Evolutionary conservation across 1,284 basidiomycete species (phyloP).

Genomic region (Ceratobasidium sp.): DNA sequence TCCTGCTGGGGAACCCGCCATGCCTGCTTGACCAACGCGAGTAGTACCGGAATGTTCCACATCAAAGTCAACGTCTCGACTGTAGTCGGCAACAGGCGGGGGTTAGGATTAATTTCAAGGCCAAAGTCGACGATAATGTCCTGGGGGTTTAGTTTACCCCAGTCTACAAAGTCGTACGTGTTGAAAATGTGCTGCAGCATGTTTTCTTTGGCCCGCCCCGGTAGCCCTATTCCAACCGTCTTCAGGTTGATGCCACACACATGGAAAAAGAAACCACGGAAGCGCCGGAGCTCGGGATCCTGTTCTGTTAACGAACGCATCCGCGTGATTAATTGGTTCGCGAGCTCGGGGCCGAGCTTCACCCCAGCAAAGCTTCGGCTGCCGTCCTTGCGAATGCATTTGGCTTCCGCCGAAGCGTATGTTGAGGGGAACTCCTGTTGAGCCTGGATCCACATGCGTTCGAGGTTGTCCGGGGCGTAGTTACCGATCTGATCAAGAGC

Average conservation of each 20-base stretch:
- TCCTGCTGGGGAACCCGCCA: neutral
- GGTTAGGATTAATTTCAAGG: neutral
- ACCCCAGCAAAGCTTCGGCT: neutral
- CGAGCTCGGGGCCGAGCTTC: neutral
- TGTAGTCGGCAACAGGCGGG: neutral
- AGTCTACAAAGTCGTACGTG: slow-evolving; percentile 1
- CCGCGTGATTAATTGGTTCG: neutral
- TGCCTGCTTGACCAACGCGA: neutral
- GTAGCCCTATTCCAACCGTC: neutral
- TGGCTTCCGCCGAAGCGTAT: neutral
- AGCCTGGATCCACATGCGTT: neutral
- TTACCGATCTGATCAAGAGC: neutral
- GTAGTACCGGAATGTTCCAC: neutral
- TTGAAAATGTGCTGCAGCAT: slow-evolving; percentile 1
- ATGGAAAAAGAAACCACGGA: slow-evolving; percentile 2
- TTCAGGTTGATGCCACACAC: slow-evolving; percentile 8
- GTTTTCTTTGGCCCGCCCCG: neutral
- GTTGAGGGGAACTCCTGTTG: neutral
- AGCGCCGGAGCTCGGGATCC: neutral
- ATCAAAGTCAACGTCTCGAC: neutral
- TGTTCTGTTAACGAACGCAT: neutral
- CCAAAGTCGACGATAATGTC: slow-evolving; percentile 12
- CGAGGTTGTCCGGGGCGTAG: neutral
- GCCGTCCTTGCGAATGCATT: neutral
- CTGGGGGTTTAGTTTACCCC: slow-evolving; percentile 16